Conservation (phyloP, 2,329 filamentous ascomycete species). For the Chaetomiaceae sp. region DNA sequence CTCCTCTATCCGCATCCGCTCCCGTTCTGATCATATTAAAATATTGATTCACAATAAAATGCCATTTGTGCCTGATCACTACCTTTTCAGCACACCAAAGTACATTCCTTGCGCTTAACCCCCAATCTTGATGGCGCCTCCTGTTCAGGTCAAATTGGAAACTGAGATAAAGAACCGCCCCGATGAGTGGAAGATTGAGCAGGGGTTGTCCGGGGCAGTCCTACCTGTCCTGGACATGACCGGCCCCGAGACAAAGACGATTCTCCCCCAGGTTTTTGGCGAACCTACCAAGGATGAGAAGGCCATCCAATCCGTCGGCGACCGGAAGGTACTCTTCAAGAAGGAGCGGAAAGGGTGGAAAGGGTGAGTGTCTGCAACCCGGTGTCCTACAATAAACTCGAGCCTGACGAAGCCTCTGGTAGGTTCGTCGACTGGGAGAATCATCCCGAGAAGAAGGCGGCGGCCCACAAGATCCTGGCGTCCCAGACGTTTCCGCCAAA, state of each 20-base stretch:
- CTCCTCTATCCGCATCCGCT: too few species aligned
- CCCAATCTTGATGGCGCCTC: too few species aligned
- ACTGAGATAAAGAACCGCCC: neutral
- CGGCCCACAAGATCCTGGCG: conserved; percentile 51
- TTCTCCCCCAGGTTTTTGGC: neutral
- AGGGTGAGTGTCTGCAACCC: conserved; percentile 10
- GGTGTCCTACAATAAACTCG: neutral
- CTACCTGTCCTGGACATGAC: neutral
- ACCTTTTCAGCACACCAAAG: too few species aligned
- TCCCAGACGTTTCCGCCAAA: conserved; percentile 46
- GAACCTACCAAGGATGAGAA: conserved; percentile 1
- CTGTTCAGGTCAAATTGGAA: too few species aligned
- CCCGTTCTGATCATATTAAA: too few species aligned
- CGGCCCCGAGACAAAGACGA: neutral
- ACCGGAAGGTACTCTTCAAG: conserved; percentile 5
- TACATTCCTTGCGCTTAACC: too few species aligned
- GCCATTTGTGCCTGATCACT: too few species aligned
- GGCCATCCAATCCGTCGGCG: neutral
- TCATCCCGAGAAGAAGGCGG: conserved; percentile 61
- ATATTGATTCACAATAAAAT: too few species aligned
- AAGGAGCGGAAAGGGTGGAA: conserved; percentile 32
- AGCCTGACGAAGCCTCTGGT: neutral
- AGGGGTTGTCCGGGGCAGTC: neutral
- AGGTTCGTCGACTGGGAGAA: conserved; percentile 66
- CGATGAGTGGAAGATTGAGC: neutral